Evolutionary conservation across 345 rosid species (phyloP), one percentile per base, ranked within the genome.

Genomic region (Geranium rotundifolium): DNA sequence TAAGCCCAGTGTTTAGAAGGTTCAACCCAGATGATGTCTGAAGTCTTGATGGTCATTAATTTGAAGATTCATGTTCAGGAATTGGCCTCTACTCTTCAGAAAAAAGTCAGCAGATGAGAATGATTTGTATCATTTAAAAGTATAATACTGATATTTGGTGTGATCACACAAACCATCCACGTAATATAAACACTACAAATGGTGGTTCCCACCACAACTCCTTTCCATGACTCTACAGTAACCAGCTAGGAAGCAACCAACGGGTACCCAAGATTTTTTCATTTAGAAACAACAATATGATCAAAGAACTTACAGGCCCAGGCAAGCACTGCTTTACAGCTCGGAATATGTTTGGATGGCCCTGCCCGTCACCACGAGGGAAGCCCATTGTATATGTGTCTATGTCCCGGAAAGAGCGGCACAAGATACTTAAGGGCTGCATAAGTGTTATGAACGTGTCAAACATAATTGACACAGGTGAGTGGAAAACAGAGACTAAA

Each of bases 371-470:
- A 67, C 96, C 96, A 23, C 87, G 71, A 37, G 98, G 93, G 55
- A 92, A 87, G 16, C 96, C 96, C 70, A 76, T 82, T 1, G 96
- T 87, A 67, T 77, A 87, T 8, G 78, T 75, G 77, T 85, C 98
- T 19, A 89, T 89, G 73, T 92, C 98, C 18, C 85, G 80, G 57
- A 92, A 70, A 62, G 95, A 87, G 64, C 54, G 82, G 73, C 98
- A 92, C 62, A 92, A 78, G 75, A 92, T 89, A 80, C 98, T 92
- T 50, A 92, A 88, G 39, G 96, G 98, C 95, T 92, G 85, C 86
- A 75, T 56, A 59, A 60, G 61, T 34, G 57, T 65, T 39, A 17
- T 14, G 57, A 66, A 65, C 29, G 66, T 58, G 30, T 67, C 65
- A 41, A 54, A 54, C 57, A 49, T 7, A 59, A 72, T 19, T 50